Evolutionary conservation across 2,329 filamentous ascomycete species (phyloP), one percentile per base, ranked within the genome.

Genomic region (Corynespora cassiicola): DNA sequence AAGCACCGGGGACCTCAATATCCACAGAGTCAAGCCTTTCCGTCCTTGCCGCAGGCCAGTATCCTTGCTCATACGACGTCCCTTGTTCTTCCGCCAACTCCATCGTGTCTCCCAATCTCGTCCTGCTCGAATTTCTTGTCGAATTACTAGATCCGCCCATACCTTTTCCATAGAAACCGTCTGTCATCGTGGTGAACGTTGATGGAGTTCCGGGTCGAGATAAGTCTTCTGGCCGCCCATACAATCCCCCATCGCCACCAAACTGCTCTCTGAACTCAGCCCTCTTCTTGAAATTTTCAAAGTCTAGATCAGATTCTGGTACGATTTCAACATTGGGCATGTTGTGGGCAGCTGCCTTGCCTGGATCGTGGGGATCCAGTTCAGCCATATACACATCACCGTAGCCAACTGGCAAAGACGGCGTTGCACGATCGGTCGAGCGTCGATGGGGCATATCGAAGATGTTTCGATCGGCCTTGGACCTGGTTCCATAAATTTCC

Each of bases 231-330:
- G 78, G 72, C 10, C 73, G 76, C 3, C 86, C 86, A 51, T 73
- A 76, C 2, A 76, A 54, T 36, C 73, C 70, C 18, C 87, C 87
- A 32, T 75, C 73, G 7, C 87, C 90, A 12, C 90, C 90, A 53
- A 90, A 88, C 34, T 94, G 86, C 11, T 90, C 86, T 0, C 85
- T 82, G 70, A 96, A 96, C 55, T 96, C 91, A 2, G 87, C 80
- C 4, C 89, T 81, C 65, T 95, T 87, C 72, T 95, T 96, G 77
- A 86, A 96, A 68, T 89, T 90, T 43, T 88, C 84, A 63, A 95
- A 96, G 65, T 95, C 90, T 58, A 96, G 84, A 25, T 90, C 84
- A 32, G 81, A 79, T 59, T 97, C 92, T 0, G 87, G 83, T 0
- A 97, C 90, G 36, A 95, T 80, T 69, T 97, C 92, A 64, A 96